Conservation (phyloP, 2,329 filamentous ascomycete genomes). For the Coniochaeta pulveracea region DNA sequence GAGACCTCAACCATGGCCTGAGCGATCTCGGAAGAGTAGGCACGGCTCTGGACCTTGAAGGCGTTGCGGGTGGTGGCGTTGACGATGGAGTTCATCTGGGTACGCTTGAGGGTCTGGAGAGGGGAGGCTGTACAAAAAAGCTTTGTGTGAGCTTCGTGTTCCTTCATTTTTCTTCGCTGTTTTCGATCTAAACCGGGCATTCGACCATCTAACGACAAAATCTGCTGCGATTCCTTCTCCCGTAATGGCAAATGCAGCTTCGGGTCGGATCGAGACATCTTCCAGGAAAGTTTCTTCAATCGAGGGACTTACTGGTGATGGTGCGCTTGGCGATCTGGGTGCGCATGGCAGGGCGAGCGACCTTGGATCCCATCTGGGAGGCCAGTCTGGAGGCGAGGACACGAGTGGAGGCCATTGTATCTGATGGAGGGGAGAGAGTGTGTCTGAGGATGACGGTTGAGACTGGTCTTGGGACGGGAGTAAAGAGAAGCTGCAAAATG, state of each 20-base stretch:
- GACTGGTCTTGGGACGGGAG: conserved; percentile 23
- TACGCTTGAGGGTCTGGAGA: conserved; percentile 67
- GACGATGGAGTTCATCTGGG: conserved; percentile 55
- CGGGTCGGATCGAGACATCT: neutral
- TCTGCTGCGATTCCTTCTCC: neutral
- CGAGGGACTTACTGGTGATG: conserved; percentile 52
- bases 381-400: conserved; percentile 69
- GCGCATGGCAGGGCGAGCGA: conserved; percentile 65
- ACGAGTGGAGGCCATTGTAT: conserved; percentile 72
- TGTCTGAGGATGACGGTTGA: conserved; percentile 15
- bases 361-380: conserved; percentile 66
- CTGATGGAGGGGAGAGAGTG: conserved; percentile 36
- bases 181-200: conserved; percentile 4
- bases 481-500: conserved; percentile 26
- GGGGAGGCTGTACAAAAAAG: conserved; percentile 38
- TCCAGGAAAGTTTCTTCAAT: neutral
- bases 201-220: conserved; percentile 6
- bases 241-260: conserved; percentile 3
- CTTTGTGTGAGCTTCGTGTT: conserved; percentile 19
- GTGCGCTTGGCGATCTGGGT: conserved; percentile 62
- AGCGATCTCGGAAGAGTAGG: conserved; percentile 83
- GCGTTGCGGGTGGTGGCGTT: conserved; percentile 54
- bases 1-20: conserved; percentile 82
- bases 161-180: no score
- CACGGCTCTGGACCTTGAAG: conserved; percentile 52